Base-by-base conservation (phyloP, 306 rosid genomes). In the Medicago lupulina region DNA sequence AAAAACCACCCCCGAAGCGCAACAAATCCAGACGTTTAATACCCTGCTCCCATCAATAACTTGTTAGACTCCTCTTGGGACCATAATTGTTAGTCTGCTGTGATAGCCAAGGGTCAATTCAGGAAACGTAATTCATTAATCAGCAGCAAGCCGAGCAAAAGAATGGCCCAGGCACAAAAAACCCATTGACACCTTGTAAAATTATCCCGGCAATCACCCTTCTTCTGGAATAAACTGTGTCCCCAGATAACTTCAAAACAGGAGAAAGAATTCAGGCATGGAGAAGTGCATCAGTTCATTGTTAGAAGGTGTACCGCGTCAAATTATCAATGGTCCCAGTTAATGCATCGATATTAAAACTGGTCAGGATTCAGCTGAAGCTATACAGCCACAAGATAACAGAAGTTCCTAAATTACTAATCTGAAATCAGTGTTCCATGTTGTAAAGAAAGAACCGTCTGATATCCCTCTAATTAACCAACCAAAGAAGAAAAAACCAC, bases 401-500 rank as follows among this genome's bases (percentile, higher is more conserved):
- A 66, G 19, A 79, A 78, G 63, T 68, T 78, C 76, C 78, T 73
- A 84, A 40, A 69, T 16, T 55, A 31, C 67, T 54, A 75, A 61
- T 65, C 83, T 49, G 76, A 71, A 70, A 64, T 72, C 11, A 76
- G 39, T 74, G 67, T 75, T 71, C 61, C 50, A 47, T 39, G 60
- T 79, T 38, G 76, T 59, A 64, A 70, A 70, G 64, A 70, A 34
- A 79, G 16, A 82, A 59, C 63, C 68, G 60, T 67, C 79, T 14
- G 76, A 19, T 21, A 73, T 58, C 79, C 68, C 75, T 72, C 55
- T 66, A 77, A 58, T 36, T 21, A 77, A 72, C 67, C 72, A 47
- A 59, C 72, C 79, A 73, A 73, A 78, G 39, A 64, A 65, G 66
- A n/a, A 82, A 82, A 73, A 59, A 59, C 82, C 41, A 74, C 18